Evolutionary conservation across 768 basidiomycete species (phyloP), one percentile per base, ranked within the genome.

Genomic region (Russula ochroleuca): DNA sequence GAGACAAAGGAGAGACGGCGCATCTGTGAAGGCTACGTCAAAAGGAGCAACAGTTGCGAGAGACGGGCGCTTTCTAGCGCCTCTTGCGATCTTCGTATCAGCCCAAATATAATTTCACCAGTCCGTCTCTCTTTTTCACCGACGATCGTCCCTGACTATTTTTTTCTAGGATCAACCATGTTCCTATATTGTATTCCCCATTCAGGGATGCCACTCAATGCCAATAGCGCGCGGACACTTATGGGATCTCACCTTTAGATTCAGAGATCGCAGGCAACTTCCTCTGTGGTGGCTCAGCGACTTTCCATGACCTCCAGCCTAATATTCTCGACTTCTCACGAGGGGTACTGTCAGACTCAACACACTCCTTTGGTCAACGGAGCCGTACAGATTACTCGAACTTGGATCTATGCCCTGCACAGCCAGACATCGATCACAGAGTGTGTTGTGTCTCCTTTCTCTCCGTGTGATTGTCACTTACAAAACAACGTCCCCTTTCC

Each of bases 161-260:
- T n/a, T 61, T 65, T 51, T 49, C 4, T 67, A 84, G 82, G 83
- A 13, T 76, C 78, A 28, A 80, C 79, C 9, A 70, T 84, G 25
- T 82, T 78, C 64, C 68, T 84, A 28, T 84, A 73, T 68, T 77
- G 75, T 43, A 68, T 81, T 43, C 70, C 77, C 37, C 77, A 78
- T 28, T 7, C 28, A 17, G 14, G 7, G 13, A 25, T 25, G 7
- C 48, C 10, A 28, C 15, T 2, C 25, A 15, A 28, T 49, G 25
- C 25, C 48, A 7, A 49, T 15, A 28, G 21, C 48, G 23, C 48
- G 21, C 45, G 6, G 25, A 25, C 23, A 23, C 14, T 25, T 14
- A 13, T 21, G 45, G n/a, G 21, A 47, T 47, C n/a, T 47, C 43
- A 47, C 45, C 45, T 47, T 47, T 21, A 11, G 45, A 47, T 47